These are phyloP conservation scores for Colletotrichum gloeosporioides DNA, from an alignment of 2,329 filamentous ascomycete genomes.

Conservation along the genomic window DNA sequence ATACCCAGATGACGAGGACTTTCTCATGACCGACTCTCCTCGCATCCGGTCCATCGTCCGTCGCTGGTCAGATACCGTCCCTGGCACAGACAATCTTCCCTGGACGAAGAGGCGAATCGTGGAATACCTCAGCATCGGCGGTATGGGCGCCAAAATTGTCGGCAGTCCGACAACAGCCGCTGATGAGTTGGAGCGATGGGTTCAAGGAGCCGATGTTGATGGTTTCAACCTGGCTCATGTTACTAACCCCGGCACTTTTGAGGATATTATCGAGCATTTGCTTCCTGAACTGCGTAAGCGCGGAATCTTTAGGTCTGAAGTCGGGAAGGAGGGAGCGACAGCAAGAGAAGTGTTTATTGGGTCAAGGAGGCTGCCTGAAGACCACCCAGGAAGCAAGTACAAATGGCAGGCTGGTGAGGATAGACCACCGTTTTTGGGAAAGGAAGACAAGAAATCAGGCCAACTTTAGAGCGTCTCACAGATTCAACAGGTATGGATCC, in stretches of 20 bases:
- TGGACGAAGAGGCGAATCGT: conserved; percentile 64
- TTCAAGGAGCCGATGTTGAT: conserved; percentile 45
- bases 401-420: conserved; percentile 19
- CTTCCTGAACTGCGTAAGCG: conserved; percentile 30
- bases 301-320: conserved; percentile 8
- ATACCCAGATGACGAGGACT: conserved; percentile 48
- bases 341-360: conserved; percentile 23
- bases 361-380: conserved; percentile 15
- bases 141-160: conserved; percentile 51
- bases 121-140: conserved; percentile 57
- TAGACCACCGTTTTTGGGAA: not conserved
- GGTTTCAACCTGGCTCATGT: conserved; percentile 47
- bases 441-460: not conserved
- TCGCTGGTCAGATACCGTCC: conserved; percentile 21
- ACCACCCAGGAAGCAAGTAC: conserved; percentile 17
- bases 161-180: conserved; percentile 49
- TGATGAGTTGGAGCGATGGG: conserved; percentile 48
- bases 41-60: conserved; percentile 36
- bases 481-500: not conserved
- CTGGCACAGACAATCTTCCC: conserved; percentile 29
- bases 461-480: not conserved
- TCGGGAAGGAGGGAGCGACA: conserved; percentile 19
- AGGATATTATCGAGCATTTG: conserved; percentile 34
- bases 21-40: conserved; percentile 44
- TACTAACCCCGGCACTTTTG: conserved; percentile 42